phyloP scores from a whole-genome alignment of 2,329 filamentous ascomycete species.

The Fusarium liriodendri region DNA sequence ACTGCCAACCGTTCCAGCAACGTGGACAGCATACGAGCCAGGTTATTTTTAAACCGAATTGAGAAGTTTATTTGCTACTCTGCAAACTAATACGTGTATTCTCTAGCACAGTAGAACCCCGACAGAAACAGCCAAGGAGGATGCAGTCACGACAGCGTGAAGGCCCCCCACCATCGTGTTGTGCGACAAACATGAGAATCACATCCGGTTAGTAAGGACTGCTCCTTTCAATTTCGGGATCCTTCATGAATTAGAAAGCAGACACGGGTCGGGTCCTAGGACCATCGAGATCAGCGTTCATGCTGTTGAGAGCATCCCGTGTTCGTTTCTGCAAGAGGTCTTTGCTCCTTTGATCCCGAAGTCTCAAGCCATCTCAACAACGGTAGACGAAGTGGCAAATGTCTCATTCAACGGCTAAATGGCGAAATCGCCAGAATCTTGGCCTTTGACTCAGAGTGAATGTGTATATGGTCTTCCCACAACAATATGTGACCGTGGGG shows the following conservation, averaged over 20 bases:
- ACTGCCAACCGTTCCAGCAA: not conserved
- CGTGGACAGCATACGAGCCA: conserved; percentile 2
- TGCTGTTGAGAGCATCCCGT: not conserved
- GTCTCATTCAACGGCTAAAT: not conserved
- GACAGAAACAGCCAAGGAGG: too few relatives aligned
- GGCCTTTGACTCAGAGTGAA: not conserved
- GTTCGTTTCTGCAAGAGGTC: not conserved
- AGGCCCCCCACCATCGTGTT: not conserved
- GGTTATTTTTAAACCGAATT: conserved; percentile 10
- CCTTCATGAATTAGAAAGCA: not conserved
- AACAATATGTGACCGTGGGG: not conserved
- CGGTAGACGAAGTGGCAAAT: not conserved
- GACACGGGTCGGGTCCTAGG: not conserved
- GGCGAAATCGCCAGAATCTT: not conserved
- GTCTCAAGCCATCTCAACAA: not conserved
- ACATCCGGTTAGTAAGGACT: not conserved
- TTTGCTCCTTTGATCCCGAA: not conserved
- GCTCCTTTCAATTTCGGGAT: not conserved
- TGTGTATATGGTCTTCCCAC: not conserved
- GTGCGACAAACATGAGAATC: not conserved
- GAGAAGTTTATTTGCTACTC: too few relatives aligned
- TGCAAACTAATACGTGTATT: too few relatives aligned
- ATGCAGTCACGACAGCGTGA: conserved; percentile 23
- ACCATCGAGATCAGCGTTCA: not conserved
- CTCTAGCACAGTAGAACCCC: too few relatives aligned